These are phyloP conservation scores for Parathielavia hyrcaniae DNA, from an alignment of 495 filamentous ascomycete species.

Conservation along the genomic window DNA sequence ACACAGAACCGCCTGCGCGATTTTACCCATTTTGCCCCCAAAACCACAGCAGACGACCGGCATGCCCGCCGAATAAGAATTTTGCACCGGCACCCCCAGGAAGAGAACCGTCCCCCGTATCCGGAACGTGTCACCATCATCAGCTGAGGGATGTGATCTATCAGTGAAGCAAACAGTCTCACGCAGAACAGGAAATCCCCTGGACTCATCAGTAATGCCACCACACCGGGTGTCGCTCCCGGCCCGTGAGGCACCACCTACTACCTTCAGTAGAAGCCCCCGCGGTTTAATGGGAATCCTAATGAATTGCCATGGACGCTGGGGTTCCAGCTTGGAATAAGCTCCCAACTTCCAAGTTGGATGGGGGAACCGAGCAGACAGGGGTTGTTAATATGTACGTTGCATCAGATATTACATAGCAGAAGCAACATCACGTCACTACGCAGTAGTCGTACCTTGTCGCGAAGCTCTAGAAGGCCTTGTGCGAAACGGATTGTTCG, in stretches of 20 bases:
- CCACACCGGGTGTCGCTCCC: not conserved
- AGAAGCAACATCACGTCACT: not conserved
- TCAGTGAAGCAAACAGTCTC: slow-evolving; percentile 4
- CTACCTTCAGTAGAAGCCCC: not conserved
- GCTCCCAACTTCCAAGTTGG: too few relatives aligned
- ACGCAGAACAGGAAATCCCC: not conserved
- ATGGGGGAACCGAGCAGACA: not conserved
- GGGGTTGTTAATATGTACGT: not conserved
- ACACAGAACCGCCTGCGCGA: slow-evolving; percentile 10
- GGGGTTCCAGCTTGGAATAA: not conserved
- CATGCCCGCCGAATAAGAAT: not conserved
- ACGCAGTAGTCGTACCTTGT: too few relatives aligned
- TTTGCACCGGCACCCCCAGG: not conserved
- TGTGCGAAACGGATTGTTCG: too few relatives aligned
- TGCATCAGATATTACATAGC: too few relatives aligned
- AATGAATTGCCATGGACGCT: too few relatives aligned
- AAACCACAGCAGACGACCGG: not conserved
- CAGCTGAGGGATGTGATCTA: not conserved
- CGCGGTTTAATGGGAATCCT: not conserved
- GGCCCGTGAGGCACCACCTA: not conserved
- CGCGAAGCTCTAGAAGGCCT: too few relatives aligned
- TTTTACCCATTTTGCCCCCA: slow-evolving; percentile 8
- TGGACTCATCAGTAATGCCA: too few relatives aligned
- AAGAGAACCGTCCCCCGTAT: slow-evolving; percentile 2
- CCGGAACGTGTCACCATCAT: slow-evolving; percentile 9